phyloP scores from a whole-genome alignment of 2,329 filamentous ascomycete genomes.

The Tolypocladium album region DNA sequence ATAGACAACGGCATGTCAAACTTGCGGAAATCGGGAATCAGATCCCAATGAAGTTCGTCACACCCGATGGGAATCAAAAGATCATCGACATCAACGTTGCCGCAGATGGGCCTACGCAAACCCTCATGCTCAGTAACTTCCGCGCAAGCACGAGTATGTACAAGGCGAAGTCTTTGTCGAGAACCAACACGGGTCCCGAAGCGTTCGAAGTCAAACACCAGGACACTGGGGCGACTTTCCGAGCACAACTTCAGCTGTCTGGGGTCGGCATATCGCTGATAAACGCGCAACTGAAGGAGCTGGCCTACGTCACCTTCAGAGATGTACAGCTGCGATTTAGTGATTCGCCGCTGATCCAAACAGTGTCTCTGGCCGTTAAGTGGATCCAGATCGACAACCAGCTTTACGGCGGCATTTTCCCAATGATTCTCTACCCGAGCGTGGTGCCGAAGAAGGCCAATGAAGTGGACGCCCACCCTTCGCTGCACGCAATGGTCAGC shows the following conservation, averaged over 20 bases:
- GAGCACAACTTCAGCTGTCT: slow-evolving; percentile 76
- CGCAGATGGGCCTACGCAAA: slow-evolving; percentile 91
- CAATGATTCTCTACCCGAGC: slow-evolving; percentile 91
- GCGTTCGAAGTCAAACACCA: slow-evolving; percentile 87
- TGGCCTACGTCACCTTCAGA: slow-evolving; percentile 87
- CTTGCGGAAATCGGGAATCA: slow-evolving; percentile 93
- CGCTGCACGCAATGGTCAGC: slow-evolving; percentile 82
- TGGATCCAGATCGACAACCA: slow-evolving; percentile 99
- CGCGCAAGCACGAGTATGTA: slow-evolving; percentile 89
- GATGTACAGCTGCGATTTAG: slow-evolving; percentile 86
- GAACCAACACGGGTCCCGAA: slow-evolving; percentile 38
- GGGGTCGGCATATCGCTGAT: slow-evolving; percentile 89
- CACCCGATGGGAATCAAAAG: slow-evolving; percentile 59
- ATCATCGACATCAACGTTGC: slow-evolving; percentile 96
- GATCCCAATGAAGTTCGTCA: slow-evolving; percentile 81
- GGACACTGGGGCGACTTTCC: slow-evolving; percentile 80
- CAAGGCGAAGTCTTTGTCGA: slow-evolving; percentile 42
- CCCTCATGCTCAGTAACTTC: slow-evolving; percentile 87
- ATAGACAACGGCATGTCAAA: slow-evolving; percentile 74
- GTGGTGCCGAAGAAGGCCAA: slow-evolving; percentile 95
- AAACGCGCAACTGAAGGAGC: slow-evolving; percentile 82
- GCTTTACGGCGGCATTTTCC: slow-evolving; percentile 95
- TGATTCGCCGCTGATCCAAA: slow-evolving; percentile 91
- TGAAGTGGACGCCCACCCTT: slow-evolving; percentile 93
- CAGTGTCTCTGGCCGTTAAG: slow-evolving; percentile 79